Conservation (phyloP, 257 asterid genomes). For the Scutellaria minor region DNA sequence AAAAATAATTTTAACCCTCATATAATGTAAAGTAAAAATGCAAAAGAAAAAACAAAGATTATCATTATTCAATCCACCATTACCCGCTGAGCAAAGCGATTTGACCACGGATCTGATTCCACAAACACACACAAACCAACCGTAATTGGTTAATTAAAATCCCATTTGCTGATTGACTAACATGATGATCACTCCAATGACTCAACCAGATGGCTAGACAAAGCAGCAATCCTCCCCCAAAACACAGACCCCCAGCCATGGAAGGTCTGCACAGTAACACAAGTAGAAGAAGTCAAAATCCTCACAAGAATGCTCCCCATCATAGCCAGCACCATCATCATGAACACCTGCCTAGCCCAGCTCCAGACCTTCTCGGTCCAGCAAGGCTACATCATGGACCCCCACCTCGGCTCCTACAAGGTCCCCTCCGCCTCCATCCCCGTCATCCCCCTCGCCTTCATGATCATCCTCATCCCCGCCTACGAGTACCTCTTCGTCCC, state of each 20-base stretch:
- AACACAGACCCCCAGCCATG: constrained; percentile 36
- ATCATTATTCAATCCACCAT: too few relatives aligned
- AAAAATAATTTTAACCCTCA: too few relatives aligned
- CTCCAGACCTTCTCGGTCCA: constrained; percentile 78
- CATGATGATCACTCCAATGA: too few relatives aligned
- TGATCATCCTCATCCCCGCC: constrained; percentile 63
- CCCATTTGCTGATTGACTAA: too few relatives aligned
- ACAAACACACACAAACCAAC: too few relatives aligned
- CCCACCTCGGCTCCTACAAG: constrained; percentile 52
- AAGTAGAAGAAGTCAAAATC: constrained; percentile 72
- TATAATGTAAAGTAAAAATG: too few relatives aligned
- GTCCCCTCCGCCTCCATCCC: constrained; percentile 74
- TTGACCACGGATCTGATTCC: too few relatives aligned
- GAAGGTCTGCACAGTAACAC: constrained; percentile 70
- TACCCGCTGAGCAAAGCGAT: too few relatives aligned
- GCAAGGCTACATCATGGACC: constrained; percentile 65
- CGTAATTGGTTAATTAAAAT: too few relatives aligned
- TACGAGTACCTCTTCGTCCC: constrained; percentile 67
- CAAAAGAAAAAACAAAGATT: too few relatives aligned
- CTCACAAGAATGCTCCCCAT: constrained; percentile 71
- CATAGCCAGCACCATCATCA: constrained; percentile 66
- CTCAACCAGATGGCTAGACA: constrained; percentile 59
- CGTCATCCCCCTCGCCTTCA: constrained; percentile 67
- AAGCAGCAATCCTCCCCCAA: constrained; percentile 57
- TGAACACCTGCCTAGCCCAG: constrained; percentile 80